Base-by-base conservation (phyloP, 2,329 filamentous ascomycete genomes). In the Scortechinia acanthostroma region DNA sequence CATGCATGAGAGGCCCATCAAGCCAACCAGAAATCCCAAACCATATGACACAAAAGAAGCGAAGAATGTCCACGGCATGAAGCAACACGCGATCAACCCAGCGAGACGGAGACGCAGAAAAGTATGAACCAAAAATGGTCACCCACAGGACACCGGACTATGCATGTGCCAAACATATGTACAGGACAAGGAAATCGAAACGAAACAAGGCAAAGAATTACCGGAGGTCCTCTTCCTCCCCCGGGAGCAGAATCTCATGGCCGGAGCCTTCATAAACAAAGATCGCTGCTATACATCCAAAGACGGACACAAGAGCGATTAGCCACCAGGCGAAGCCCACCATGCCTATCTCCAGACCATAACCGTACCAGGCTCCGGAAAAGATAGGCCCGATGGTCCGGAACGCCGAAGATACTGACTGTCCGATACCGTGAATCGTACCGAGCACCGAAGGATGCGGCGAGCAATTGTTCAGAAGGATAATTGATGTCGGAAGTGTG, bases 241-340 rank as follows among this genome's bases (percentile, higher is more conserved):
- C 71, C 4, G 74, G 68, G 4, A 79, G 54, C 44, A 71, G 61
- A 21, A 78, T 73, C 58, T 83, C 78, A 57, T 82, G 78, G 2
- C 80, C 80, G 48, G 64, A 74, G 0, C 81, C 83, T 53, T 87
- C 83, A 28, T 77, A 68, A n/a, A 86, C 76, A 46, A 72, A 70
- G 60, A 79, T 73, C 2, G 77, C 73, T 10, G 79, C 69, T 2
- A 70, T 56, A 58, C 77, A 84, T 0, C 80, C 80, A 4, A 77
- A 44, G 4, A 72, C 62, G 1, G 77, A 73, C 20, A 83, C 67
- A 3, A 63, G 56, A 0, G 76, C 65, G 10, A 70, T 59, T 2
- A 56, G 62, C 68, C 70, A 74, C 69, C 69, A 75, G 6, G 69
- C 67, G 22, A 63, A 63, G 6, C 68, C 69, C 1, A 74, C 68